Evolutionary conservation across 208 protist species (phyloP).

Genomic region (Leishmania turanica): DNA sequence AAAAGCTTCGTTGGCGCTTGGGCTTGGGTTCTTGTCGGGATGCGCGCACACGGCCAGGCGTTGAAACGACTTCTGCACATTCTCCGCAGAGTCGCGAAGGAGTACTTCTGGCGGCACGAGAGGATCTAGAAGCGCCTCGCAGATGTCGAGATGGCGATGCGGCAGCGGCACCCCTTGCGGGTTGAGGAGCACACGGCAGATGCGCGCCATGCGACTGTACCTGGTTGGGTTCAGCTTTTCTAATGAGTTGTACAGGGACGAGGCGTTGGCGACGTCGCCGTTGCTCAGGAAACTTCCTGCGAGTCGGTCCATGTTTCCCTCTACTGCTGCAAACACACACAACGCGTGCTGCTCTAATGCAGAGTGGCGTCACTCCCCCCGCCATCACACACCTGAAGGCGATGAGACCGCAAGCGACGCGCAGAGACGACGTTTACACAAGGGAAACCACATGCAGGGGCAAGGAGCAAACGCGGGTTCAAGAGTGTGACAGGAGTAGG

Average conservation of each 20-base stretch:
- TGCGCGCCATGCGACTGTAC: constrained; percentile 72
- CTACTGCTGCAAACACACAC: background rate
- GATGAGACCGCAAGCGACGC: background rate
- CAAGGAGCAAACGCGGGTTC: background rate
- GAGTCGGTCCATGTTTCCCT: constrained; percentile 64
- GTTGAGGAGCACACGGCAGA: constrained; percentile 73
- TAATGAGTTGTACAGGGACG: constrained; percentile 72
- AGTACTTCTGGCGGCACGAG: constrained; percentile 51
- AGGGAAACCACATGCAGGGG: background rate
- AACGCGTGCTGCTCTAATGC: background rate
- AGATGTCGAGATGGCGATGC: constrained; percentile 75
- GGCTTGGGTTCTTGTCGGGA: constrained; percentile 87
- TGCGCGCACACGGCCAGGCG: constrained; percentile 78
- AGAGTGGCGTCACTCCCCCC: background rate
- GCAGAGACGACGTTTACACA: background rate
- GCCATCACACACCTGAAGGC: background rate
- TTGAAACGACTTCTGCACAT: constrained; percentile 74
- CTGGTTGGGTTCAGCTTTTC: constrained; percentile 65
- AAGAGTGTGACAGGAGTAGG: background rate
- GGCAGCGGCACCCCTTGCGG: constrained; percentile 69
- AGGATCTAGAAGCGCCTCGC: constrained; percentile 80
- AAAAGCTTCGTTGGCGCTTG: constrained; percentile 76
- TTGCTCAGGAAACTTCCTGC: constrained; percentile 64
- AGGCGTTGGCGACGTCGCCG: constrained; percentile 76
- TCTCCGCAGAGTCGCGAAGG: constrained; percentile 40